A percentile compares a stretch with the other conserved stretches of the same genome.
phyloP scores from a whole-genome alignment of 2,329 filamentous ascomycete genomes.

The Pestalotiopsis sp. region DNA sequence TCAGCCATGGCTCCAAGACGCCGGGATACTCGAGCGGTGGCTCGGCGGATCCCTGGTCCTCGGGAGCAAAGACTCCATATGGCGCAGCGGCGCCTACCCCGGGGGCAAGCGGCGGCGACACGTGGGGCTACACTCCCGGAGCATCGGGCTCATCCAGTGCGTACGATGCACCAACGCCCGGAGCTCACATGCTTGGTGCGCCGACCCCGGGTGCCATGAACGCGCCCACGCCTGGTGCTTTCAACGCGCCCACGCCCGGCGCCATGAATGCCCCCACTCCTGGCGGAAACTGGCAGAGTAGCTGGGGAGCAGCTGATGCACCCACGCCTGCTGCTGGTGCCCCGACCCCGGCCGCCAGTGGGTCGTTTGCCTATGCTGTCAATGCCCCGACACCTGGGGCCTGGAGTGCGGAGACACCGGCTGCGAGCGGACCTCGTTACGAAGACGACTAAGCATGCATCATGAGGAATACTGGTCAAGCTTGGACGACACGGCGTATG shows the following conservation, averaged over 20 bases:
- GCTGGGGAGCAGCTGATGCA: constrained; percentile 10
- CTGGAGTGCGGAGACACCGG: constrained; percentile 32
- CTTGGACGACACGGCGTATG: not conserved
- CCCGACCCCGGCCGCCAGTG: constrained; percentile 7
- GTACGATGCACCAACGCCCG: constrained; percentile 73
- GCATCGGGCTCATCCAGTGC: constrained; percentile 45
- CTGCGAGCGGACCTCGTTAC: constrained; percentile 29
- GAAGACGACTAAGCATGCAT: constrained; percentile 28
- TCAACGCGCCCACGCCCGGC: constrained; percentile 66
- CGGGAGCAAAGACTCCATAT: constrained; percentile 79
- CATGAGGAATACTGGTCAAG: not conserved
- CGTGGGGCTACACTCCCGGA: constrained; percentile 62
- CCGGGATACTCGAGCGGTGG: constrained; percentile 57
- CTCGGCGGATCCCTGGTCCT: constrained; percentile 60
- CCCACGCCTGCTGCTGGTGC: constrained; percentile 11
- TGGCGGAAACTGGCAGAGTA: constrained; percentile 43
- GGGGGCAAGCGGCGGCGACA: constrained; percentile 57
- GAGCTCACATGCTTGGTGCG: constrained; percentile 60
- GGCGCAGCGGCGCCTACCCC: constrained; percentile 61
- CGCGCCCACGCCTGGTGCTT: constrained; percentile 70
- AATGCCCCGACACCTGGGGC: constrained; percentile 31
- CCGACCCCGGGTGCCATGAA: constrained; percentile 66
- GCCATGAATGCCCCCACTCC: constrained; percentile 63
- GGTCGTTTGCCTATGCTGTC: constrained; percentile 7
- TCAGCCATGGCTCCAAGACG: constrained; percentile 68